Evolutionary conservation across 805 yeast species (phyloP), one percentile per base, ranked within the genome.

Genomic region (Alloascoidea hylecoeti): DNA sequence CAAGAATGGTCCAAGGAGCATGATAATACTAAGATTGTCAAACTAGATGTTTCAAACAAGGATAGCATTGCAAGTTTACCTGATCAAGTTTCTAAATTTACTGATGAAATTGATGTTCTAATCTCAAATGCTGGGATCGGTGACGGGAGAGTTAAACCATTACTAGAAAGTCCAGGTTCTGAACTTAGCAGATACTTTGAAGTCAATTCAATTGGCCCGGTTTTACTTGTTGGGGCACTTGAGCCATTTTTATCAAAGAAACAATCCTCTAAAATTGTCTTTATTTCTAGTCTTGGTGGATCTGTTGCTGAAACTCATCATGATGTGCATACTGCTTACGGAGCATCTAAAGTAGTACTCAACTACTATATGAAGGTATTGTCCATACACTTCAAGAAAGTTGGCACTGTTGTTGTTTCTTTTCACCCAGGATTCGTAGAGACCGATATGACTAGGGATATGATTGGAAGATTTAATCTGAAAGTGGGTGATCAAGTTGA

Each of bases 361-460:
- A 60, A 61, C 49, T 55, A 48, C 45, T 41, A 53, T 13, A 46
- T 46, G 9, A 49, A 43, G 33, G 49, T 51, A 15, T 28, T 61
- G 30, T 43, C 55, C 32, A 13, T 16, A 19, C 63, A 61, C 38
- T 38, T 51, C 23, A 41, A 39, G 12, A 30, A 35, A 1, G 50
- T 55, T 28, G 55, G 49, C 1, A 57, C 51, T 40, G 52, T 47
- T 6, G 49, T 56, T 33, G 43, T 58, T 16, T 44, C 61, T 9
- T 12, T 61, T 12, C 61, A 60, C 38, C 70, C 70, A 0, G 68
- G 69, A 30, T 27, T 51, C 6, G 66, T 64, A 12, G n/a, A 38
- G n/a, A 58, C 61, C 27, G 66, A 63, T 36, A 52, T 55, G 57
- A 55, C 51, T 3, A 38, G 19, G 2, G 33, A 16, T 15, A 43